Conservation (phyloP, 2,329 filamentous ascomycete species). For the Alternaria viburni region DNA sequence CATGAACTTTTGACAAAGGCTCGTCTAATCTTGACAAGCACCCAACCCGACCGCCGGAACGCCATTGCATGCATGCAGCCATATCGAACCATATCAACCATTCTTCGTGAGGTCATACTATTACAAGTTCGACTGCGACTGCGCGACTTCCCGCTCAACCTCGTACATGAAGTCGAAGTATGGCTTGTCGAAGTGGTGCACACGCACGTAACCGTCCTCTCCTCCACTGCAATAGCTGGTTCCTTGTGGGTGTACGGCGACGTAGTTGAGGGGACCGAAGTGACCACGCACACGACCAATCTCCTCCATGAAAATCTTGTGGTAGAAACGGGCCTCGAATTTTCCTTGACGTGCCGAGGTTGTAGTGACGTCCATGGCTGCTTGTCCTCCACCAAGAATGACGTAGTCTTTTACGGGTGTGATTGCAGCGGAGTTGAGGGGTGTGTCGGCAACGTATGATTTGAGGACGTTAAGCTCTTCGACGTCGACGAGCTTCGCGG, state of each 20-base stretch:
- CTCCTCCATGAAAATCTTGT: slow-evolving; percentile 99
- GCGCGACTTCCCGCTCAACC: slow-evolving; percentile 78
- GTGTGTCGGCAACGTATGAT: slow-evolving; percentile 89
- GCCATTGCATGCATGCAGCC: slow-evolving; percentile 47
- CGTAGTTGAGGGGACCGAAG: slow-evolving; percentile 96
- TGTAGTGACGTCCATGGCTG: slow-evolving; percentile 97
- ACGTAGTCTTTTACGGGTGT: slow-evolving; percentile 97
- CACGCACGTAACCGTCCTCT: slow-evolving; percentile 97
- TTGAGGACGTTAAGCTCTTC: slow-evolving; percentile 91
- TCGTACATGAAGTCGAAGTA: slow-evolving; percentile 99
- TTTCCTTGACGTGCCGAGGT: slow-evolving; percentile 95
- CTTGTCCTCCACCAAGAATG: slow-evolving; percentile 96
- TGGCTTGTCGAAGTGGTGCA: slow-evolving; percentile 97
- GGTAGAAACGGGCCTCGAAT: slow-evolving; percentile 99
- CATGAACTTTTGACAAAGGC: slow-evolving; percentile 19
- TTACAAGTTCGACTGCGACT: slow-evolving; percentile 48
- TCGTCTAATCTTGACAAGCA: slow-evolving; percentile 14
- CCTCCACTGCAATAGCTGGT: slow-evolving; percentile 93
- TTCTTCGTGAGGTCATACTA: slow-evolving; percentile 21
- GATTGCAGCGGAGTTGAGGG: slow-evolving; percentile 93
- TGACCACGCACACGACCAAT: slow-evolving; percentile 96
- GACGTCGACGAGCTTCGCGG: slow-evolving; percentile 87
- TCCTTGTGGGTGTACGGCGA: slow-evolving; percentile 89
- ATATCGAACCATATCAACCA: slow-evolving; percentile 20
- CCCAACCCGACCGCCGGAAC: slow-evolving; percentile 38